Base-by-base conservation (phyloP, 1,284 basidiomycete species). In the Papiliotrema terrestris region DNA sequence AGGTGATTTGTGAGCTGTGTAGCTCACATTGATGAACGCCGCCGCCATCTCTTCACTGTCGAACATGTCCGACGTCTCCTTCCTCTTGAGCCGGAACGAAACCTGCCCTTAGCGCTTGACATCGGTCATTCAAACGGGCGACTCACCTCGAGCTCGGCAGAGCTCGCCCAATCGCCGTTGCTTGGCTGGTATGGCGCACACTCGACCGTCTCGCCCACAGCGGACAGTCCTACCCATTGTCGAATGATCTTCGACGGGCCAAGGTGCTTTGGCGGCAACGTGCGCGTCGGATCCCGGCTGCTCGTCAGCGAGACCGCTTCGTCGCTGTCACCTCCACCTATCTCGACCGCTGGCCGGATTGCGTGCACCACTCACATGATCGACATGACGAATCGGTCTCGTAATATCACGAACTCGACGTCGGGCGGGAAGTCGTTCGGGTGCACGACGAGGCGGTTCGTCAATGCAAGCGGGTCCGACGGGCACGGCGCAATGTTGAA, bases 141-240 rank as follows among this genome's bases (percentile, higher is more conserved):
- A 32, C 73, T 54, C 32, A 78, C 72, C 73, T 93, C 86, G 23
- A 96, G 70, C 69, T 92, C 88, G 45, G 92, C 77, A 13, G 84
- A 85, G 65, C 87, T 83, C 3, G 95, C 81, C 78, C 85, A 95
- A 17, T 84, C 81, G 2, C 80, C 83, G 58, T 82, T 83, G 23
- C 83, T 77, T 4, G 83, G 66, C 14, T 85, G 83, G 45, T 90
- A 80, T 3, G 83, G 78, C 57, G 87, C 85, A 49, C 92, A 79
- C 19, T 85, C 82, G 47, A 90, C 86, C 22, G 80, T 71, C 71
- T 95, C 92, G 1, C 91, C 90, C 11, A 81, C 77, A 36, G 87
- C 77, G 8, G 91, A 91, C 14, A 93, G 80, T 5, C 86, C 86
- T 38, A 94, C 86, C 90, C 91, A 96, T 77, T 88, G 84, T 22